Evolutionary conservation across 176 grass and related monocot species (phyloP).

Genomic region (Rhipidocladum racemiflorum): DNA sequence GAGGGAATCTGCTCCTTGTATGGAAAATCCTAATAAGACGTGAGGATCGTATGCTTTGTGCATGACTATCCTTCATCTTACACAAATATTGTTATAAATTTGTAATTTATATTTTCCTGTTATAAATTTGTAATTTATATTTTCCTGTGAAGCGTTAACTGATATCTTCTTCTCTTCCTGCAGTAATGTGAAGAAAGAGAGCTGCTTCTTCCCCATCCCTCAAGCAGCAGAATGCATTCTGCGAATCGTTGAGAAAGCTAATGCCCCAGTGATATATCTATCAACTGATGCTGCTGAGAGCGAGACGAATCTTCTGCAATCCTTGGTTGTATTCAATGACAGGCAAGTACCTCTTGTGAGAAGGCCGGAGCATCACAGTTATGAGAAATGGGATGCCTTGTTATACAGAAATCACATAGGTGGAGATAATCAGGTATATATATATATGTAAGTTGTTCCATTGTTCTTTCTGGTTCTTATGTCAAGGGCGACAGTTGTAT

Average conservation of each 20-base stretch:
- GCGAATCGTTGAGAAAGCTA: constrained; percentile 57
- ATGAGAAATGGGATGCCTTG: constrained; percentile 92
- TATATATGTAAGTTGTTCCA: not conserved
- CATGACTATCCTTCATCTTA: not conserved
- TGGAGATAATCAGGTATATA: constrained; percentile 63
- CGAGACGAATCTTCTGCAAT: constrained; percentile 73
- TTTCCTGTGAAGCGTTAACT: constrained; percentile 9
- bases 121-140: not conserved
- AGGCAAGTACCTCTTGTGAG: constrained; percentile 75
- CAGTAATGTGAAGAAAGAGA: constrained; percentile 91
- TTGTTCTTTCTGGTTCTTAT: not conserved
- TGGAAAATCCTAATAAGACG: not conserved
- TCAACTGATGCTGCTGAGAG: constrained; percentile 87
- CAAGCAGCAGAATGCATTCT: constrained; percentile 87
- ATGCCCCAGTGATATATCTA: constrained; percentile 76
- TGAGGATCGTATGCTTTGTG: not conserved
- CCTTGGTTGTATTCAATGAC: constrained; percentile 61
- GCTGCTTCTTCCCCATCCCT: constrained; percentile 92
- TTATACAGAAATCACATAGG: constrained; percentile 74
- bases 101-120: not conserved
- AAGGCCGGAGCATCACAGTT: constrained; percentile 70
- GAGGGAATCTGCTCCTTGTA: not conserved
- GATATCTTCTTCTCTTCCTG: constrained; percentile 22
- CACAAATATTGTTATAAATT: not conserved
- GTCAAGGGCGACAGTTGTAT: not conserved